phyloP scores from a whole-genome alignment of 495 filamentous ascomycete species.

The Durotheca rogersii region DNA sequence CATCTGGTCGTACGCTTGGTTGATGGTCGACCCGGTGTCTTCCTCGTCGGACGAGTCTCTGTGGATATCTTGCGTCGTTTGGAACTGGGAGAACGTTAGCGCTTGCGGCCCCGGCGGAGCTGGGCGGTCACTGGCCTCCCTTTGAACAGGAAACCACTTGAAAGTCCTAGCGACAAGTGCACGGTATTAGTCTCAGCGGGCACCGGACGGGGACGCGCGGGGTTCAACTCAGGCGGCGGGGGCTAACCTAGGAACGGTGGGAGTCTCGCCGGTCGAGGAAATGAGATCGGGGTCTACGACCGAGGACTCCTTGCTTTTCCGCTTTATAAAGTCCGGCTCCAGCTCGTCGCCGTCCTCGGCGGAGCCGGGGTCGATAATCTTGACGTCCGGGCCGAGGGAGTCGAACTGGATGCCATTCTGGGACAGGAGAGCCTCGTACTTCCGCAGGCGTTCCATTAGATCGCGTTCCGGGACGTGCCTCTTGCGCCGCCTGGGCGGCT shows the following conservation, averaged over 20 bases:
- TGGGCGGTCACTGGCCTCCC: slow-evolving; percentile 39
- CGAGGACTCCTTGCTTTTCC: slow-evolving; percentile 30
- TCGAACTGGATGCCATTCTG: slow-evolving; percentile 54
- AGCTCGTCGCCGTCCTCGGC: slow-evolving; percentile 52
- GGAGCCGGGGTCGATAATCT: slow-evolving; percentile 40
- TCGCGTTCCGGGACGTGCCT: slow-evolving; percentile 55
- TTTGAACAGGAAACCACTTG: slow-evolving; percentile 46
- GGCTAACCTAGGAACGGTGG: slow-evolving; percentile 30
- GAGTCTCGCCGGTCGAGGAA: slow-evolving; percentile 33
- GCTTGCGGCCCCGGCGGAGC: not conserved
- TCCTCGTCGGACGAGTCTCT: slow-evolving; percentile 64
- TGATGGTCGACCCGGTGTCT: slow-evolving; percentile 52
- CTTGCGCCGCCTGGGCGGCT: slow-evolving; percentile 59
- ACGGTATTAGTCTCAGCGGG: slow-evolving; percentile 13
- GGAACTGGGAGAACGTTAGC: slow-evolving; percentile 39
- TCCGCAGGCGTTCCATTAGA: slow-evolving; percentile 52
- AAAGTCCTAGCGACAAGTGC: slow-evolving; percentile 29
- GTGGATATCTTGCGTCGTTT: slow-evolving; percentile 41
- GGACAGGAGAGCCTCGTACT: slow-evolving; percentile 55
- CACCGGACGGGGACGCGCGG: too few relatives aligned
- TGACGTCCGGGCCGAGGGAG: slow-evolving; percentile 44
- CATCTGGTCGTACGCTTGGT: slow-evolving; percentile 56
- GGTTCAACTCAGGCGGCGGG: too few relatives aligned
- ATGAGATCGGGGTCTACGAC: slow-evolving; percentile 29
- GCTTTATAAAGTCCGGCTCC: slow-evolving; percentile 46